Base-by-base conservation (phyloP, 1,284 basidiomycete species). In the Austroboletus niveus region DNA sequence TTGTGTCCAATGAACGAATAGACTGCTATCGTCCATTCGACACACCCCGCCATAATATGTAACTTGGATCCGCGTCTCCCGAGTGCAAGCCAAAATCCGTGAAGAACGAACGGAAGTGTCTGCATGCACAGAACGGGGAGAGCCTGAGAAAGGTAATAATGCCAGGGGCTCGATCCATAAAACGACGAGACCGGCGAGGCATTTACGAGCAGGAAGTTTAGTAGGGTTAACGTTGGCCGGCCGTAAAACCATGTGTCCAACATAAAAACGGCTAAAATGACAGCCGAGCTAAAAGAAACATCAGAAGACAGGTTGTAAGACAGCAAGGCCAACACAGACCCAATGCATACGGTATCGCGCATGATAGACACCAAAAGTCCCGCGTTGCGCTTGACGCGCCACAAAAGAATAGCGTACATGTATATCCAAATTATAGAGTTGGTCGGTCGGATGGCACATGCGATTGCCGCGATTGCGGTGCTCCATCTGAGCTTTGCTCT, bases 1-100 rank as follows among this genome's bases (percentile, higher is more conserved):
- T 98, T 99, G 72, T 97, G 93, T 2, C 87, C 84, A 8, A 89
- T 79, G 11, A 89, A 63, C 1, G 96, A 98, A 63, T 94, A 90
- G 8, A 86, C 68, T 1, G 65, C 63, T n/a, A 88, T 71, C 0
- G 87, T 86, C 82, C 90, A 89, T 15, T 73, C 59, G 2, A 86
- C 61, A 5, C 82, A 74, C 2, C 72, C 74, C 0, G 85, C 69
- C 60, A 91, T 75, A 8, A 73, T 74, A 24, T 60, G 69, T 31
- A 81, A 58, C 65, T 54, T 61, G 50, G 54, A 60, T 57, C 57
- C 57, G 56, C 34, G 48, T 54, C 58, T 61, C 51, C 41, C 68
- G 8, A 75, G 45, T 15, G 68, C 63, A 0, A 69, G 70, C 69
- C 79, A 82, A 11, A 75, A 62, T 4, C 89, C 88, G 53, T 85